phyloP scores from a whole-genome alignment of 2,329 filamentous ascomycete species.

The Alternaria longipes region DNA sequence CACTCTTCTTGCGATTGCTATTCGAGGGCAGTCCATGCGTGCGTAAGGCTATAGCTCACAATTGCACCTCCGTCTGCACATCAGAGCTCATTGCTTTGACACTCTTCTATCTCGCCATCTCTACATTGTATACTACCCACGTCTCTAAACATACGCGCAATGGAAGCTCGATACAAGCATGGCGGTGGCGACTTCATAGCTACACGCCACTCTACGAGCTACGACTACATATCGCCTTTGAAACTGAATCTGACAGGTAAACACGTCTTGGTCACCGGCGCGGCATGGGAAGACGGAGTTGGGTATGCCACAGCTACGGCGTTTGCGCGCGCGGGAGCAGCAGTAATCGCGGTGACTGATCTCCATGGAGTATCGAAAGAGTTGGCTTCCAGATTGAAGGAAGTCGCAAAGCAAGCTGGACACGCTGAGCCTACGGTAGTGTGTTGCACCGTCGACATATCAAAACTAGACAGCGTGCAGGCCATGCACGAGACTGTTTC shows the following conservation, averaged over 20 bases:
- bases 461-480: conserved; percentile 4
- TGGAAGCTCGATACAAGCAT: not conserved
- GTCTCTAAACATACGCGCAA: not conserved
- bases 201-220: conserved; percentile 17
- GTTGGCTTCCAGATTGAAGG: conserved; percentile 10
- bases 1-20: not conserved
- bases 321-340: conserved; percentile 20
- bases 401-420: conserved; percentile 11
- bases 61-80: not conserved
- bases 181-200: conserved; percentile 11
- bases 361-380: conserved; percentile 16
- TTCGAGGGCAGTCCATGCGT: not conserved
- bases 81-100: not conserved
- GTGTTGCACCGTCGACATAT: conserved; percentile 16
- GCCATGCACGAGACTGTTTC: not conserved
- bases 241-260: conserved; percentile 15
- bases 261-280: conserved; percentile 18
- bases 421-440: conserved; percentile 13
- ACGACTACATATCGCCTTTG: conserved; percentile 20
- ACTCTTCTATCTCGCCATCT: not conserved
- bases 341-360: conserved; percentile 12
- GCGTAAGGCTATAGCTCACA: not conserved
- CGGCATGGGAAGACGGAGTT: conserved; percentile 20
- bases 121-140: not conserved
- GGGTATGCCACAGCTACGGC: conserved; percentile 22